Percentiles rank a stretch among this genome's conserved stretches.
phyloP scores from a whole-genome alignment of 495 filamentous ascomycete genomes.

The Cenococcum geophilum region DNA sequence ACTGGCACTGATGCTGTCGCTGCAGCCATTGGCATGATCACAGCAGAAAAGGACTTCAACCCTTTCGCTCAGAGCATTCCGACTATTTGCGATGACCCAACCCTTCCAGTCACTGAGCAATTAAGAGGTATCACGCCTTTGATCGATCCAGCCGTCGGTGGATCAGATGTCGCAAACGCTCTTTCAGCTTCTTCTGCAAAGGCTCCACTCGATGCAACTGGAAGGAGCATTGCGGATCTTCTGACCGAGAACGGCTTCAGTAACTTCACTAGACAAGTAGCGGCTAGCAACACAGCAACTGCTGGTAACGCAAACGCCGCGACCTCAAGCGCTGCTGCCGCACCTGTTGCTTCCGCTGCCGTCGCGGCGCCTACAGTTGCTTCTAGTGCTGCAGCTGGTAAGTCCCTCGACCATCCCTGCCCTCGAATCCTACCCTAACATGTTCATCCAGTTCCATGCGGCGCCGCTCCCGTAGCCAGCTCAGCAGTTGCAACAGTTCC shows the following conservation, averaged over 20 bases:
- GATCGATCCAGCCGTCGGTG: slow-evolving; percentile 52
- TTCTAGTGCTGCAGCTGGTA: slow-evolving; percentile 7
- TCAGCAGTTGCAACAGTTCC: slow-evolving; percentile 7
- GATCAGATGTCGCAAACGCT: slow-evolving; percentile 49
- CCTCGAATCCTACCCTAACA: not conserved
- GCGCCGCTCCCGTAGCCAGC: slow-evolving; percentile 6
- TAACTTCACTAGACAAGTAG: slow-evolving; percentile 36
- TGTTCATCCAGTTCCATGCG: not conserved
- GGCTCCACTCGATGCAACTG: slow-evolving; percentile 47
- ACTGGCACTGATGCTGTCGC: slow-evolving; percentile 47
- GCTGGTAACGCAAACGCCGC: slow-evolving; percentile 1
- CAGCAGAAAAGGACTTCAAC: slow-evolving; percentile 66
- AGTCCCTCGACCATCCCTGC: slow-evolving; percentile 8
- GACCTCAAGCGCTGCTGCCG: slow-evolving; percentile 9
- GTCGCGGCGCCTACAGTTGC: not conserved
- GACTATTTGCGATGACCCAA: slow-evolving; percentile 51
- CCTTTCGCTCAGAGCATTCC: slow-evolving; percentile 51
- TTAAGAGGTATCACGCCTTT: slow-evolving; percentile 56
- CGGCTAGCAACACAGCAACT: slow-evolving; percentile 30
- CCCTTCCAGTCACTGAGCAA: slow-evolving; percentile 50
- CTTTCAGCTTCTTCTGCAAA: slow-evolving; percentile 46
- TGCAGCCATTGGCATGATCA: slow-evolving; percentile 53
- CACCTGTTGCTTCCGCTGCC: not conserved
- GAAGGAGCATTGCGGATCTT: slow-evolving; percentile 52
- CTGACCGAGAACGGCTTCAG: slow-evolving; percentile 49